These are phyloP conservation scores for Auricularia heimuer DNA, from an alignment of 768 basidiomycete species.

Conservation along the genomic window DNA sequence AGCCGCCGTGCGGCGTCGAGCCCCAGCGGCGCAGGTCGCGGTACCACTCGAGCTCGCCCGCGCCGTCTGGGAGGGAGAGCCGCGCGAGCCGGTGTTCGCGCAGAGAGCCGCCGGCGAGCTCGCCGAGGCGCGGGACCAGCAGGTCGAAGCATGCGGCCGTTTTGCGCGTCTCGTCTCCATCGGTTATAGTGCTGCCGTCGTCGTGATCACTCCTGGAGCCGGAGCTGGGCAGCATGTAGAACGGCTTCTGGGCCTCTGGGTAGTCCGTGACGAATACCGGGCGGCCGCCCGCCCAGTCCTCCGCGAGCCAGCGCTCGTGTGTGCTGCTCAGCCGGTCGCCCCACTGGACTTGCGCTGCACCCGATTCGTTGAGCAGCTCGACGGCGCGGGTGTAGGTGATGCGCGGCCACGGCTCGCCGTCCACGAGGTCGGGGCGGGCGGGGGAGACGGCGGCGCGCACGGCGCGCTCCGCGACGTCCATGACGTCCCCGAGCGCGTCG, in stretches of 20 bases:
- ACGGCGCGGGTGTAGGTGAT: constrained; percentile 78
- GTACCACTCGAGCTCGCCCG: constrained; percentile 54
- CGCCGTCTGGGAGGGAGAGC: constrained; percentile 21
- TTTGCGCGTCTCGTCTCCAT: not conserved
- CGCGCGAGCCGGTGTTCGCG: constrained; percentile 32
- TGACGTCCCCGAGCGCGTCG: constrained; percentile 37
- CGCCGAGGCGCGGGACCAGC: constrained; percentile 78
- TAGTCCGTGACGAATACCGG: constrained; percentile 93
- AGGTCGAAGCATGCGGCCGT: constrained; percentile 96
- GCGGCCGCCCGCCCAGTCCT: constrained; percentile 42
- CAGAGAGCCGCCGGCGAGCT: constrained; percentile 86
- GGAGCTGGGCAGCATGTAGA: constrained; percentile 75
- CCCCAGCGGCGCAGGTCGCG: constrained; percentile 75
- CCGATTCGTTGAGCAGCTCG: constrained; percentile 42
- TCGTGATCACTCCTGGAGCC: constrained; percentile 12
- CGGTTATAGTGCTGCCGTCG: no score
- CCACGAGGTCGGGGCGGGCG: not conserved
- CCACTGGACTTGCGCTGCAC: constrained; percentile 29
- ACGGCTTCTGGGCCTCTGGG: constrained; percentile 75
- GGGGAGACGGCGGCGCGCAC: constrained; percentile 31
- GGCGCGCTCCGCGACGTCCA: constrained; percentile 46
- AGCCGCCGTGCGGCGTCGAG: constrained; percentile 87
- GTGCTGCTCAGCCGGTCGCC: constrained; percentile 73
- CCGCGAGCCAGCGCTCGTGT: constrained; percentile 87
- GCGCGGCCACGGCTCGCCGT: constrained; percentile 44